Conservation (phyloP, 2,329 filamentous ascomycete species). For the Elsinoe ampelina region DNA sequence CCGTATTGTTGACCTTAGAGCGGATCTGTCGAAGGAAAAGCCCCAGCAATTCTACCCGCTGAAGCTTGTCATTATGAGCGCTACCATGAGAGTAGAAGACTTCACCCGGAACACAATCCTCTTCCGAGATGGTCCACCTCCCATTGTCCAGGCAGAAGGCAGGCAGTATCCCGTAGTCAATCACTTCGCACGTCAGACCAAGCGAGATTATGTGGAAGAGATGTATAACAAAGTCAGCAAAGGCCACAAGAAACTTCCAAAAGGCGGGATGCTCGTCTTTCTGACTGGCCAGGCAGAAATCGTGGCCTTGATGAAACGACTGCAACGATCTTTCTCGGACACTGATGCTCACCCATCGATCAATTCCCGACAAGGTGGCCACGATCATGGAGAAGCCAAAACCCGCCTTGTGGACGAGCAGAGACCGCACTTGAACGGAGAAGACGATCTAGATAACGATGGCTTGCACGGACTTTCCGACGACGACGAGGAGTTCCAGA, state of each 20-base stretch:
- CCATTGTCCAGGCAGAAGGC: slow-evolving; percentile 81
- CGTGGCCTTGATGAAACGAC: slow-evolving; percentile 63
- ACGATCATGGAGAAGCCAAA: slow-evolving; percentile 71
- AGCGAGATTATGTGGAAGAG: slow-evolving; percentile 83
- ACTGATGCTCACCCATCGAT: slow-evolving; percentile 33
- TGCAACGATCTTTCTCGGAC: slow-evolving; percentile 58
- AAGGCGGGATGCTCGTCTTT: slow-evolving; percentile 87
- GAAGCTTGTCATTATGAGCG: slow-evolving; percentile 97
- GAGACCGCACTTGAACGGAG: slow-evolving; percentile 32
- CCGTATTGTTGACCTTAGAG: slow-evolving; percentile 75
- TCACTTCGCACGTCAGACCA: slow-evolving; percentile 77
- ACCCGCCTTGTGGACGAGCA: slow-evolving; percentile 58
- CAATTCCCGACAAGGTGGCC: slow-evolving; percentile 58
- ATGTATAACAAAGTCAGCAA: slow-evolving; percentile 76
- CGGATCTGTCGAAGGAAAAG: slow-evolving; percentile 64
- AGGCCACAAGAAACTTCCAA: slow-evolving; percentile 81
- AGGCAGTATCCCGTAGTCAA: slow-evolving; percentile 82
- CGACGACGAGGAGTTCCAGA: slow-evolving; percentile 42
- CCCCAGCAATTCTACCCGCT: slow-evolving; percentile 59
- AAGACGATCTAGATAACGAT: slow-evolving; percentile 30
- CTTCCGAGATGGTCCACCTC: slow-evolving; percentile 64
- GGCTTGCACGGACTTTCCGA: slow-evolving; percentile 52
- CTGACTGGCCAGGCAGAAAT: slow-evolving; percentile 93
- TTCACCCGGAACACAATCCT: slow-evolving; percentile 75
- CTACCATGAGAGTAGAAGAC: slow-evolving; percentile 82